Evolutionary conservation across 768 basidiomycete species (phyloP), one percentile per base, ranked within the genome.

Genomic region (Suillus cothurnatus): DNA sequence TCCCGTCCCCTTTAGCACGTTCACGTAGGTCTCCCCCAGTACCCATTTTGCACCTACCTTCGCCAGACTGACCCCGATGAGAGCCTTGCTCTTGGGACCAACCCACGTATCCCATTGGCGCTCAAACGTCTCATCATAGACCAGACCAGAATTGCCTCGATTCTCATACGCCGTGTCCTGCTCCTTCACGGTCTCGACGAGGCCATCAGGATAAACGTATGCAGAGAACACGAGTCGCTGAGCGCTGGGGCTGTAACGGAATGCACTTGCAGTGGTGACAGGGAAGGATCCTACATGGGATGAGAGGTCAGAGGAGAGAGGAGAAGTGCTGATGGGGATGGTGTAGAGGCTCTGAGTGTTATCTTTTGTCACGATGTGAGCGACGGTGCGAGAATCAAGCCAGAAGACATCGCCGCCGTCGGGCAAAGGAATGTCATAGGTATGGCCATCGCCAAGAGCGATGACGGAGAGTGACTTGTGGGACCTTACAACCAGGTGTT

Each of bases 171-270:
- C n/a, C n/a, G n/a, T n/a, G n/a, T n/a, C n/a, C n/a, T n/a, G n/a
- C n/a, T n/a, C n/a, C n/a, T n/a, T n/a, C n/a, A n/a, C n/a, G n/a
- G n/a, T n/a, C n/a, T n/a, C n/a, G n/a, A n/a, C n/a, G n/a, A n/a
- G n/a, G n/a, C n/a, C n/a, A n/a, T n/a, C n/a, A 2, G 85, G 78
- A 72, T 92, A 90, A 4, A 97, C 94, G 61, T 86, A 82, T 38
- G 92, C 93, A 0, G 94, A 92, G 80, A 99, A 98, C 7, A 94
- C 88, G 43, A 99, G 84, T 55, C 83, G 70, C 19, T 86, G 86
- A 4, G 84, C 79, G n/a, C 77, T 72, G 31, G 79, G 68, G 34
- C 84, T 84, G 73, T 86, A 91, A 61, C 84, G 86, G 80, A 94
- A 94, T 79, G 93, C 92, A 52, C 84, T 77, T 1, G 86, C 85